A percentile compares a stretch with the other conserved stretches of the same genome.
These are phyloP conservation scores for Cicer bijugum DNA, from an alignment of 306 rosid species.

Conservation along the genomic window DNA sequence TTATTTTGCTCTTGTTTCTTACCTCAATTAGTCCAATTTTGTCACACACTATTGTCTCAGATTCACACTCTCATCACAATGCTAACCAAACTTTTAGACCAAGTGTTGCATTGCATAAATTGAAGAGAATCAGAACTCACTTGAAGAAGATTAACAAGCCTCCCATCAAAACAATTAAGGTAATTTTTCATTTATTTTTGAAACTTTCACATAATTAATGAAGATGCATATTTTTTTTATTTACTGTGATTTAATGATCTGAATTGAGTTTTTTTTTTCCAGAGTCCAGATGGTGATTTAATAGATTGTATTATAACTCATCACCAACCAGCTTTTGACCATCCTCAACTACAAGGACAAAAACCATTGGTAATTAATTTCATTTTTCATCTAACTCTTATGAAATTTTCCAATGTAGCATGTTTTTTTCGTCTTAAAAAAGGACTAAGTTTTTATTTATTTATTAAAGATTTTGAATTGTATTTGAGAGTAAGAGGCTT, in stretches of 20 bases:
- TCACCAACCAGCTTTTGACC: conserved; percentile 96
- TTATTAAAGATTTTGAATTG: conserved; percentile 35
- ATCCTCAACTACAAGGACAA: conserved; percentile 70
- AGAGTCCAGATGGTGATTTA: conserved; percentile 97
- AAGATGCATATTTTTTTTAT: not conserved
- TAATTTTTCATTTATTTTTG: conserved; percentile 17
- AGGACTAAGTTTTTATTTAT: conserved; percentile 18
- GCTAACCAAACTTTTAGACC: conserved; percentile 67
- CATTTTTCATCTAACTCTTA: conserved; percentile 7
- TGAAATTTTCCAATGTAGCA: conserved; percentile 9
- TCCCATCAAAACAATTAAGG: conserved; percentile 87
- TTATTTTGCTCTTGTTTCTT: conserved; percentile 63
- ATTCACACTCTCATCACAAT: conserved; percentile 40
- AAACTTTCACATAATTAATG: not conserved
- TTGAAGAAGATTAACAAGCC: conserved; percentile 81
- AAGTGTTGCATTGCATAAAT: conserved; percentile 51
- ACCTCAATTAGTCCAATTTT: conserved; percentile 60
- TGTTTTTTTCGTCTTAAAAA: conserved; percentile 29
- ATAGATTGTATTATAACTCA: conserved; percentile 85
- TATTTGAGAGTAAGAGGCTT: conserved; percentile 45
- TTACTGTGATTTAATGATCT: conserved; percentile 41
- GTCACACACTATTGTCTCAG: conserved; percentile 50
- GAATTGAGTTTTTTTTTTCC: conserved; percentile 46
- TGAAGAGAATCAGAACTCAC: conserved; percentile 53
- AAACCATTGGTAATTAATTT: conserved; percentile 77